Conservation (phyloP, 2,329 filamentous ascomycete species). For the Fonsecaea pedrosoi region DNA sequence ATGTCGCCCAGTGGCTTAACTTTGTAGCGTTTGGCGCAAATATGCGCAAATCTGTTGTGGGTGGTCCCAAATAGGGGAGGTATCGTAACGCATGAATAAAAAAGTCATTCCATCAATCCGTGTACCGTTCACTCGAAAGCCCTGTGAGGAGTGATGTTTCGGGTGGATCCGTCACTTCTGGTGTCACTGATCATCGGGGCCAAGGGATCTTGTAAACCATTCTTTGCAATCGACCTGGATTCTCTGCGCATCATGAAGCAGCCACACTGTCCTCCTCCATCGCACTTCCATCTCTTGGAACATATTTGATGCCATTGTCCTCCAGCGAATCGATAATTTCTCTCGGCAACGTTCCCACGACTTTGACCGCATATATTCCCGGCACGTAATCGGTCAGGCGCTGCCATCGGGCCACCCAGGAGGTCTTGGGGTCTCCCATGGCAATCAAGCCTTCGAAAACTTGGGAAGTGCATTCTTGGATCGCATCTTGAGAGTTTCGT, state of each 20-base stretch:
- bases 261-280: constrained; percentile 53
- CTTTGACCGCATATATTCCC: constrained; percentile 93
- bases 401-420: constrained; percentile 98
- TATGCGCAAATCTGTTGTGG: not conserved
- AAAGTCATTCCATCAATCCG: not conserved
- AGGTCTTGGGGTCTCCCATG: constrained; percentile 78
- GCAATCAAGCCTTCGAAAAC: constrained; percentile 94
- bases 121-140: not conserved
- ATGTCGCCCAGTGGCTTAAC: not conserved
- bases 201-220: not conserved
- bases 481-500: constrained; percentile 75
- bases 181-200: not conserved
- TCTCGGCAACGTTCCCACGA: constrained; percentile 73
- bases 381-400: constrained; percentile 84
- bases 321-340: constrained; percentile 64
- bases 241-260: constrained; percentile 13
- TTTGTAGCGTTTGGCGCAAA: constrained; percentile 14
- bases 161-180: not conserved
- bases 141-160: not conserved
- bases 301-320: constrained; percentile 66
- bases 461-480: constrained; percentile 92
- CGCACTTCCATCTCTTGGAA: constrained; percentile 60
- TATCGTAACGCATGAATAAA: constrained; percentile 1
- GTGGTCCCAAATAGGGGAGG: constrained; percentile 1
- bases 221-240: not conserved